phyloP scores from a whole-genome alignment of 2,329 filamentous ascomycete species.

The Botryosphaeria dothidea region DNA sequence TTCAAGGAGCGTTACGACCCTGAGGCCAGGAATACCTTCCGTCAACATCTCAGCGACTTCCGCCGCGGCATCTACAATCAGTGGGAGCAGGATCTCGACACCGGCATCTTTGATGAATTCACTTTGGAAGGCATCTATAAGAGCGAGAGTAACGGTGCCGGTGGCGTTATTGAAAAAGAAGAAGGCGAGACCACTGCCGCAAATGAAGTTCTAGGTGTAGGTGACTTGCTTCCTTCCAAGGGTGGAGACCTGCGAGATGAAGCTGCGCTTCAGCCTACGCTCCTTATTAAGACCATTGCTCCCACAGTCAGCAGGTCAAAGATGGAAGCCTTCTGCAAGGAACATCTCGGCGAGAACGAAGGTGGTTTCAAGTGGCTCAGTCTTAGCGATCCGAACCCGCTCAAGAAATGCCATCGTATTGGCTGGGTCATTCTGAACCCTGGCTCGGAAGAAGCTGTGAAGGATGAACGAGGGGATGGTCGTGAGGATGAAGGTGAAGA shows the following conservation, averaged over 20 bases:
- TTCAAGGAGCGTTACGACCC: conserved; percentile 93
- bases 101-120: conserved; percentile 89
- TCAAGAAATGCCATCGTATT: conserved; percentile 95
- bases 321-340: conserved; percentile 90
- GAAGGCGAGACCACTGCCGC: conserved; percentile 90
- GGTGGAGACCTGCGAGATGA: conserved; percentile 89
- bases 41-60: conserved; percentile 74
- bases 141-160: conserved; percentile 83
- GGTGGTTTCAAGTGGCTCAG: conserved; percentile 96
- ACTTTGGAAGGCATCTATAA: conserved; percentile 93
- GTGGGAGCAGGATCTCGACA: conserved; percentile 86
- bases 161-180: conserved; percentile 87
- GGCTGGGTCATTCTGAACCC: conserved; percentile 97
- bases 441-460: conserved; percentile 64
- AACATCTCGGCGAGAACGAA: conserved; percentile 86
- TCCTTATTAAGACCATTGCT: conserved; percentile 97
- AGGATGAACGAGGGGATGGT: conserved; percentile 71
- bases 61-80: conserved; percentile 77
- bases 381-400: conserved; percentile 92
- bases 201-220: conserved; percentile 89
- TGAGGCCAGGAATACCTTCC: conserved; percentile 75
- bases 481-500: conserved; percentile 67
- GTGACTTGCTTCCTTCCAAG: conserved; percentile 81
- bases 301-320: conserved; percentile 94
- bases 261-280: conserved; percentile 81